A percentile compares a stretch with the other conserved stretches of the same genome.
Conservation (phyloP, 352 stramenopile species). For the Thraustochytrium striatum region DNA sequence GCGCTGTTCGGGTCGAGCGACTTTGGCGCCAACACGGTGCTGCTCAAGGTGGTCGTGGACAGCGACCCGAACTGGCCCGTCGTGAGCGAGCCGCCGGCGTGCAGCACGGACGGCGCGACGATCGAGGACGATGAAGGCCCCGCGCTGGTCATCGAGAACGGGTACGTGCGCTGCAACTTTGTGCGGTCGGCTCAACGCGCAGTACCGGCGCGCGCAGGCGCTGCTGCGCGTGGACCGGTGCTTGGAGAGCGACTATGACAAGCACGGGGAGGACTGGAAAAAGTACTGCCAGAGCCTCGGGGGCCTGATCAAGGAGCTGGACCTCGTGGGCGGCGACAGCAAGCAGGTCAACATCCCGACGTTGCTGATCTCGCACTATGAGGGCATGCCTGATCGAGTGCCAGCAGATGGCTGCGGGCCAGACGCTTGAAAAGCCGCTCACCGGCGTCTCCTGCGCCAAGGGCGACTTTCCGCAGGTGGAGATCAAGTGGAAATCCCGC, state of each 20-base stretch:
- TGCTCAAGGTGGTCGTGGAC: not conserved
- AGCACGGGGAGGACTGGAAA: not conserved
- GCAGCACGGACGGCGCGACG: not conserved
- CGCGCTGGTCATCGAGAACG: constrained; percentile 1
- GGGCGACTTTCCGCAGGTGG: not conserved
- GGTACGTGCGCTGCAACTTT: constrained; percentile 10
- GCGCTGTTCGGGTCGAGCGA: constrained; percentile 24
- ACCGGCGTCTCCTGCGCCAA: constrained; percentile 5
- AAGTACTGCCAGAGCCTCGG: not conserved
- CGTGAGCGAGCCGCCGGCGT: not conserved
- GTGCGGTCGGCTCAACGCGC: constrained; percentile 20
- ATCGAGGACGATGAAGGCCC: not conserved
- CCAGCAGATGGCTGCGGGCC: not conserved
- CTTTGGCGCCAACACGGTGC: constrained; percentile 13
- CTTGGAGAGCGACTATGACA: constrained; percentile 1
- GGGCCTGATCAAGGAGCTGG: not conserved
- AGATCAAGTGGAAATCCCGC: constrained; percentile 36
- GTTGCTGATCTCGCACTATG: constrained; percentile 23
- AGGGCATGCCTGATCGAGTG: constrained; percentile 39
- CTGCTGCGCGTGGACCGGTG: constrained; percentile 33
- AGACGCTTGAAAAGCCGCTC: not conserved
- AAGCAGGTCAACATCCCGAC: constrained; percentile 18
- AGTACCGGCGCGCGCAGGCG: constrained; percentile 2
- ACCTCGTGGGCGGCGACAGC: constrained; percentile 27
- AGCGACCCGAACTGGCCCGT: not conserved